Conservation (phyloP, 352 stramenopile species). For the Phytophthora tubulina region DNA sequence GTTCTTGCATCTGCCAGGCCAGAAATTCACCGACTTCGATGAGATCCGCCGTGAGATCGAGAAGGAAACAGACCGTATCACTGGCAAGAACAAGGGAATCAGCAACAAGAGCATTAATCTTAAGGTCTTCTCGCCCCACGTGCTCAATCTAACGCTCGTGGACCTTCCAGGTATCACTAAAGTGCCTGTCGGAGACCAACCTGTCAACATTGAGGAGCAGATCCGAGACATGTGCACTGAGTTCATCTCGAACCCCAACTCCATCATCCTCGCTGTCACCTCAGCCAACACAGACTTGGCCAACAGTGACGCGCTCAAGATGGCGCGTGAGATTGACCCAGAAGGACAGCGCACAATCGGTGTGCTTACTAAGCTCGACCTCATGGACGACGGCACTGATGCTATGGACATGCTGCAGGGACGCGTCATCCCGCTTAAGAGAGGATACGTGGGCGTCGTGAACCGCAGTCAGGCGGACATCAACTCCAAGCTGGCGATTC, state of each 20-base stretch:
- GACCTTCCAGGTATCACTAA: conserved; percentile 99
- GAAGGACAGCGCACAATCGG: conserved; percentile 98
- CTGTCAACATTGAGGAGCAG: conserved; percentile 99
- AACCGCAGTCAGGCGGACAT: conserved; percentile 99
- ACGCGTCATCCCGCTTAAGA: conserved; percentile 97
- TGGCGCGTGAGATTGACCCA: conserved; percentile 94
- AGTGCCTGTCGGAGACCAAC: conserved; percentile 98
- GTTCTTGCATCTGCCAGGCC: conserved; percentile 97
- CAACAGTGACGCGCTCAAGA: conserved; percentile 98
- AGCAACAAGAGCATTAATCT: conserved; percentile 99
- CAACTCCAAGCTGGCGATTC: conserved; percentile 96
- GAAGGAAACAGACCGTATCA: conserved; percentile 97
- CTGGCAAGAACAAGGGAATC: conserved; percentile 98
- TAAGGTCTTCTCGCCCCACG: conserved; percentile 98
- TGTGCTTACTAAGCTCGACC: conserved; percentile 99
- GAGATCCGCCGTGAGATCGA: conserved; percentile 98
- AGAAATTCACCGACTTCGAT: conserved; percentile 97
- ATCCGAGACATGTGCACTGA: conserved; percentile 99
- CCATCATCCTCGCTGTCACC: conserved; percentile 99
- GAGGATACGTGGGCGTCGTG: conserved; percentile 98
- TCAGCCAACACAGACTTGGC: conserved; percentile 99
- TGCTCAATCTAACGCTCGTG: conserved; percentile 99
- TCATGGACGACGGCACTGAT: conserved; percentile 99
- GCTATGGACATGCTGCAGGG: conserved; percentile 97
- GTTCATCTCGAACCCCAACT: conserved; percentile 99